Conservation (phyloP, 164 flowering plant species). For the Magnolia officinalis region DNA sequence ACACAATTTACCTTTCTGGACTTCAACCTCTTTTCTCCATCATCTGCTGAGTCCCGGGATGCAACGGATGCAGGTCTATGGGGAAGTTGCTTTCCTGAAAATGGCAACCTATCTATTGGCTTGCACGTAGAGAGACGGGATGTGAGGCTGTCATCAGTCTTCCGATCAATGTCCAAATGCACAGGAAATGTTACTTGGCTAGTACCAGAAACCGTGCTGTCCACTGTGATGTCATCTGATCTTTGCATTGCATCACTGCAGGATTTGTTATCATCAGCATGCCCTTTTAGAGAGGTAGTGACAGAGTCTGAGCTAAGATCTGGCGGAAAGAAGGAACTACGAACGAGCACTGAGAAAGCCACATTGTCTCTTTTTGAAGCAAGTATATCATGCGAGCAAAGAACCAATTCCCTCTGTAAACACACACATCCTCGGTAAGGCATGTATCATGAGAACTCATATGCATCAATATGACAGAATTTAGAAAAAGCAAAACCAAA, state of each 20-base stretch:
- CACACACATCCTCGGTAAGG: neutral
- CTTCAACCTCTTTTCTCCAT: conserved; percentile 41
- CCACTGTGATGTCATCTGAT: conserved; percentile 82
- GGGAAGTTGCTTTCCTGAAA: conserved; percentile 79
- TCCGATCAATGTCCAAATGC: conserved; percentile 58
- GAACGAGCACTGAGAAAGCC: conserved; percentile 52
- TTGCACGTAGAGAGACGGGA: conserved; percentile 38
- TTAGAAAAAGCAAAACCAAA: too few species aligned
- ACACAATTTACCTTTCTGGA: conserved; percentile 47
- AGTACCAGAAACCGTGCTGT: conserved; percentile 65
- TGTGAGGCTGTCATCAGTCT: conserved; percentile 66
- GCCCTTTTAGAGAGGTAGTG: conserved; percentile 76
- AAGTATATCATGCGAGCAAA: conserved; percentile 82
- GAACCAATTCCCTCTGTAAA: conserved; percentile 82
- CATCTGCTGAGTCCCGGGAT: conserved; percentile 32
- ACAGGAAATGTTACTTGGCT: conserved; percentile 34
- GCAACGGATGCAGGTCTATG: conserved; percentile 39
- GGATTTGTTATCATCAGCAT: conserved; percentile 53
- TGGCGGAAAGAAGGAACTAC: conserved; percentile 51
- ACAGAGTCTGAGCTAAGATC: conserved; percentile 92
- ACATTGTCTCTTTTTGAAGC: conserved; percentile 63
- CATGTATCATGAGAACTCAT: neutral
- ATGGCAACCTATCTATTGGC: conserved; percentile 33
- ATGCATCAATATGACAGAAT: neutral
- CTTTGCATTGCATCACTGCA: conserved; percentile 68